A percentile compares a stretch with the other conserved stretches of the same genome.
Conservation (phyloP, 75 land plant genomes). For the Cunninghamia lanceolata region DNA sequence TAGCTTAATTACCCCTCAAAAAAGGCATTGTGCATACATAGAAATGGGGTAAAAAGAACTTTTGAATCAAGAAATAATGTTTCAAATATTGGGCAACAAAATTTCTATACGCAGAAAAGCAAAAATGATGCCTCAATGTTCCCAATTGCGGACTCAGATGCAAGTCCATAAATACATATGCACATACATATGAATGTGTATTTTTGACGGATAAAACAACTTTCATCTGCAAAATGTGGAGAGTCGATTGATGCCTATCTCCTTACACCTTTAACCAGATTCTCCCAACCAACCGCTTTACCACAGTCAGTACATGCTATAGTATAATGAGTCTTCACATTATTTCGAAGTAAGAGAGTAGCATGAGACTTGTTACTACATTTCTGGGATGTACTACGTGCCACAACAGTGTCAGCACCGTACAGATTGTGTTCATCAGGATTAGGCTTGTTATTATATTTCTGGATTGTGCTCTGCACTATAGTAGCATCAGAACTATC, state of each 20-base stretch:
- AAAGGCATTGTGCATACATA: neutral
- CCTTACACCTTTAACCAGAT: constrained; percentile 3
- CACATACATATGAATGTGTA: neutral
- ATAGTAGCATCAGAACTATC: neutral
- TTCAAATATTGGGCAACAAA: neutral
- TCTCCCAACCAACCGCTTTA: constrained; percentile 10
- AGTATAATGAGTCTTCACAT: neutral
- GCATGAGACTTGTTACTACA: constrained; percentile 9
- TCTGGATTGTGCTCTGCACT: neutral
- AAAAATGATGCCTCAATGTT: neutral
- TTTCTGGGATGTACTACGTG: neutral
- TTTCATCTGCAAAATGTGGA: neutral
- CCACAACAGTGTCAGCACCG: neutral
- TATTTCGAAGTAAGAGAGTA: neutral
- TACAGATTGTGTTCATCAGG: neutral
- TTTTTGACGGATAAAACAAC: neutral
- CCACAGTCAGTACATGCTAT: constrained; percentile 2
- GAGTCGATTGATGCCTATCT: neutral
- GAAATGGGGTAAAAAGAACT: no score
- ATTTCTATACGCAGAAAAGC: neutral
- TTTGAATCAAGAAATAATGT: neutral
- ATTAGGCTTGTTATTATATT: neutral
- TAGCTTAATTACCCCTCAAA: neutral
- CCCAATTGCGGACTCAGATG: neutral
- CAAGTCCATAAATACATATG: neutral